Conservation (phyloP, 768 basidiomycete genomes). For the Steccherinum ochraceum region DNA sequence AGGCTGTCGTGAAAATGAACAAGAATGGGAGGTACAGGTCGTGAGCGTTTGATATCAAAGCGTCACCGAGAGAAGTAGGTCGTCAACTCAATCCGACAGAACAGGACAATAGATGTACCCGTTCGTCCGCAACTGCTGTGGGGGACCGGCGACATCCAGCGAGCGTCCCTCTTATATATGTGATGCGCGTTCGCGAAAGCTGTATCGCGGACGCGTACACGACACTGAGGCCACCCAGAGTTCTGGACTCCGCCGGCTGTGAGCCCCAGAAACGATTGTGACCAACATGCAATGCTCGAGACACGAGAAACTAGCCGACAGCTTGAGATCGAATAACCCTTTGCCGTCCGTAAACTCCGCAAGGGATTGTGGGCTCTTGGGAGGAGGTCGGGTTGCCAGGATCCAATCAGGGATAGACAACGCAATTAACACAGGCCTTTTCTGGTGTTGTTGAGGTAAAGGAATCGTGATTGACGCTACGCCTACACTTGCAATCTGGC, state of each 20-base stretch:
- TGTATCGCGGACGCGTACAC: background rate
- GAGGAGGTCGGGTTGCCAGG: slow-evolving; percentile 2
- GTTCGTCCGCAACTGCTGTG: background rate
- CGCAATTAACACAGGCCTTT: slow-evolving; percentile 9
- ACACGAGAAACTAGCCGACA: slow-evolving; percentile 1
- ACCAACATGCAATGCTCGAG: background rate
- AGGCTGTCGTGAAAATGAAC: slow-evolving; percentile 1
- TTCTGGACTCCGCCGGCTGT: background rate
- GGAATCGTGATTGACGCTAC: slow-evolving; percentile 25
- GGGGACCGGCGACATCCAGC: background rate
- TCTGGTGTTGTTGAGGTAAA: slow-evolving; percentile 21
- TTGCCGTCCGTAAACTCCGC: slow-evolving; percentile 11
- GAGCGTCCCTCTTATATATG: background rate
- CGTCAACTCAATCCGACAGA: background rate
- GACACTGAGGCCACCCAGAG: background rate
- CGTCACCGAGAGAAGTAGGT: background rate
- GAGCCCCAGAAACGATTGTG: background rate
- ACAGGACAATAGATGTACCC: background rate
- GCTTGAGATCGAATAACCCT: background rate
- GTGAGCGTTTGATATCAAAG: background rate
- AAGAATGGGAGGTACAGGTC: background rate
- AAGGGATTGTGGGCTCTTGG: slow-evolving; percentile 11
- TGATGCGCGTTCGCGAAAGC: background rate
- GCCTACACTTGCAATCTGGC: slow-evolving; percentile 11
- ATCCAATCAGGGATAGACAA: slow-evolving; percentile 15